Evolutionary conservation across 2,329 filamentous ascomycete genomes (phyloP).

Genomic region (Zasmidium citrigriseum): DNA sequence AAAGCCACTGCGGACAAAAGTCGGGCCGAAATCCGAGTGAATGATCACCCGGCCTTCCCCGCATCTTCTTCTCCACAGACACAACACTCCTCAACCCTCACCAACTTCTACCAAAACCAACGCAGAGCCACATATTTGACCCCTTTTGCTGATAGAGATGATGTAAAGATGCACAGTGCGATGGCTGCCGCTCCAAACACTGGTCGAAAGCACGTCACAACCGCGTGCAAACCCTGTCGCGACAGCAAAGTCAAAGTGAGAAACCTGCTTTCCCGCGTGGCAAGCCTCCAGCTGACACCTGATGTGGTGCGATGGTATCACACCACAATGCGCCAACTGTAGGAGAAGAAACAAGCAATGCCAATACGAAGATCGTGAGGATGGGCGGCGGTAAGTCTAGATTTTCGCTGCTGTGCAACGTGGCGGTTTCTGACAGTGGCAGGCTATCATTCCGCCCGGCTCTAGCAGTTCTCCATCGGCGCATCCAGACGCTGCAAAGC

Average conservation of each 20-base stretch:
- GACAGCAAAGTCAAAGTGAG: constrained; percentile 19
- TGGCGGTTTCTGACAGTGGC: neutral
- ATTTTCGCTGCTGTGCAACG: neutral
- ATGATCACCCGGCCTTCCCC: neutral
- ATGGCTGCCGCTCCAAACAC: neutral
- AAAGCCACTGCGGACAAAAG: neutral
- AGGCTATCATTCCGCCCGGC: constrained; percentile 8
- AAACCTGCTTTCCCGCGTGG: neutral
- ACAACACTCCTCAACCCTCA: neutral
- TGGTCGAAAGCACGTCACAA: constrained; percentile 21
- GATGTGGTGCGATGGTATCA: constrained; percentile 14
- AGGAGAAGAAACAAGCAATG: constrained; percentile 27
- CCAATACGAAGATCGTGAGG: constrained; percentile 29
- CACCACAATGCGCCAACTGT: constrained; percentile 25
- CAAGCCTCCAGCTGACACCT: neutral
- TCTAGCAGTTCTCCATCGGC: neutral
- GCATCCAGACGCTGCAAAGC: constrained; percentile 4
- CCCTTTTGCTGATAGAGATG: neutral
- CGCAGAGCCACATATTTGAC: no score
- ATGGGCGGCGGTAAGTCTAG: constrained; percentile 32
- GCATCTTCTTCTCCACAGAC: neutral
- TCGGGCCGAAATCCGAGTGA: neutral
- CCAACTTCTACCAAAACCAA: no score
- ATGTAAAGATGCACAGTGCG: neutral
- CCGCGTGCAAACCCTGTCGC: constrained; percentile 19